A percentile compares a stretch with the other conserved stretches of the same genome.
phyloP scores from a whole-genome alignment of 768 basidiomycete genomes.

The Gelatoporia subvermispora region DNA sequence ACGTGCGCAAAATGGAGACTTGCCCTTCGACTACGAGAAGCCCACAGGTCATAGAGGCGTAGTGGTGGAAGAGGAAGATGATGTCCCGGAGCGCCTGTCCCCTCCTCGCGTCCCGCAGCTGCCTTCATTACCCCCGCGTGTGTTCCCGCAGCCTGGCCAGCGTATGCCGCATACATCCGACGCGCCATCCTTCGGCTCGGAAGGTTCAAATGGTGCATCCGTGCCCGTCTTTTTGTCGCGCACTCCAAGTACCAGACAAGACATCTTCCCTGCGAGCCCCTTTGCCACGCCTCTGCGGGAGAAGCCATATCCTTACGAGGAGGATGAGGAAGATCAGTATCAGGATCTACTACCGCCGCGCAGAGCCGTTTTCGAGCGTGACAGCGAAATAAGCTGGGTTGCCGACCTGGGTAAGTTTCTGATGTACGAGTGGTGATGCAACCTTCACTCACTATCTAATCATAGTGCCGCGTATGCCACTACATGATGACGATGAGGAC shows the following conservation, averaged over 20 bases:
- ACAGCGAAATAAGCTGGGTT: conserved; percentile 70
- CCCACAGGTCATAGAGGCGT: conserved; percentile 50
- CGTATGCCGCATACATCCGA: conserved; percentile 49
- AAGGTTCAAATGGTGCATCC: conserved; percentile 39
- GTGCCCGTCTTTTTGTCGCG: conserved; percentile 47
- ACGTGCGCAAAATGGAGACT: conserved; percentile 4
- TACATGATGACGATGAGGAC: conserved; percentile 53
- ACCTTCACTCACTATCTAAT: conserved; percentile 7
- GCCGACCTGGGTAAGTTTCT: conserved; percentile 58
- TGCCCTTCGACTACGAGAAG: conserved; percentile 23
- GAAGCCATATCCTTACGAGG: conserved; percentile 52
- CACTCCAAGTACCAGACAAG: conserved; percentile 48
- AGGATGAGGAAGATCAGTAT: conserved; percentile 58
- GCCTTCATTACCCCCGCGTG: conserved; percentile 41
- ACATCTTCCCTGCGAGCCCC: conserved; percentile 62
- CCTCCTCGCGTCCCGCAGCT: conserved; percentile 33
- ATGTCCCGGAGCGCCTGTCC: conserved; percentile 32
- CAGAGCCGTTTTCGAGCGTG: conserved; percentile 17
- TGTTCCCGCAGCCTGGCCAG: conserved; percentile 23
- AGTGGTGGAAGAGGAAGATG: conserved; percentile 68
- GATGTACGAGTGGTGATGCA: conserved; percentile 1
- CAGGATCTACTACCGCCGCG: conserved; percentile 21
- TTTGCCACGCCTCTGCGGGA: conserved; percentile 71
- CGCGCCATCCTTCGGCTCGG: conserved; percentile 42
- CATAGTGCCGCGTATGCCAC: conserved; percentile 58